Evolutionary conservation across 148 eudicot species (phyloP), one percentile per base, ranked within the genome.

Genomic region (Diospyros kaki): DNA sequence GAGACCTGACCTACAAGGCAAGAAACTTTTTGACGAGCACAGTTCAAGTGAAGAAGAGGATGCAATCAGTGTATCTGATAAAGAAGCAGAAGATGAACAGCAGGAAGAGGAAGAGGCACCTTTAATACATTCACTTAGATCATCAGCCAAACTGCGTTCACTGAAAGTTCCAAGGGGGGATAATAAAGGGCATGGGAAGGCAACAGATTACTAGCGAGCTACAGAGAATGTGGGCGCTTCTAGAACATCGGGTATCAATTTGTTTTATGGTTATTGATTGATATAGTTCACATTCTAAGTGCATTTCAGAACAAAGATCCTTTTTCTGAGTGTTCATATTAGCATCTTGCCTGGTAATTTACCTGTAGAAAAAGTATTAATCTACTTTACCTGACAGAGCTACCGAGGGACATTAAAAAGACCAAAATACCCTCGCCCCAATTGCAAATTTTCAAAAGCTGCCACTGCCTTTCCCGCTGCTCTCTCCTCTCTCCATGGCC

Each of bases 11-110:
- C 46, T 91, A 15, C 88, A 73, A 72, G 98, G 98, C 62, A 96
- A 91, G 81, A 91, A 93, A 69, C 89, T 96, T 66, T 96, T 92
- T 77, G 90, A 89, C 64, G 98, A 87, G 84, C 87, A 88, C 18
- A 84, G 83, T 82, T 91, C 99, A 39, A 91, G 99, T 77, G 99
- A 91, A 64, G 94, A 89, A 44, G 98, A 94, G 73, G 99, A 96
- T 75, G 78, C 81, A 71, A 87, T 93, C 64, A 87, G 96, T 76
- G 86, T 75, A 66, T 92, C 96, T 52, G 98, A 94, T 71, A 93
- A 85, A 42, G 94, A 90, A 77, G 92, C 85, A 73, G 86, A 82
- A 42, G 89, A 82, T 74, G 97, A 89, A 64, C 85, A 85, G 56
- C 85, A 83, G 80, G 90, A 81, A 40, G 98, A 94, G n/a, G 98